A percentile compares a stretch with the other conserved stretches of the same genome.
phyloP scores from a whole-genome alignment of 2,329 filamentous ascomycete genomes.

The Cladosporium phlei region DNA sequence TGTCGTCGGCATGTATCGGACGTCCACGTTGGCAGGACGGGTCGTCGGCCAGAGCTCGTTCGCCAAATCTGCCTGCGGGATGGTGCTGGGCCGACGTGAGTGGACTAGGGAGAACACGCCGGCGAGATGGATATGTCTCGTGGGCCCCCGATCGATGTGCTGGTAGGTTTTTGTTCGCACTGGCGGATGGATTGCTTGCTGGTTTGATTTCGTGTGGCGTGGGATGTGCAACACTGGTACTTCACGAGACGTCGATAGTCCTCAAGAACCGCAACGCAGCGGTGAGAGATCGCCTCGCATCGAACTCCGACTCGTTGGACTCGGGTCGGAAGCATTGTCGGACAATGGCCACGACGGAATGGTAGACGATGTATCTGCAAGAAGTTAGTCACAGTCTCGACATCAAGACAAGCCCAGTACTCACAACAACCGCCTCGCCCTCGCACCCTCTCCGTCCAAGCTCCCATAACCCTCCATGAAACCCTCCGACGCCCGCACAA shows the following conservation, averaged over 20 bases:
- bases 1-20: no score
- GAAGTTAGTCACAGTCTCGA: neutral
- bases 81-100: no score
- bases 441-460: constrained; percentile 28
- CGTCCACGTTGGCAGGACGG: no score
- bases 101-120: no score
- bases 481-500: constrained; percentile 36
- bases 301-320: constrained; percentile 37
- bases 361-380: constrained; percentile 42
- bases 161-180: no score
- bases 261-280: constrained; percentile 28
- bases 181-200: no score
- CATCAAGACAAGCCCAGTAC: constrained; percentile 16
- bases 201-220: no score
- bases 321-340: constrained; percentile 42
- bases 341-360: constrained; percentile 39
- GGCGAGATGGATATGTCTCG: no score
- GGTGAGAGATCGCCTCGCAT: constrained; percentile 39
- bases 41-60: no score
- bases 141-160: no score
- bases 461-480: constrained; percentile 43
- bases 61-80: no score
- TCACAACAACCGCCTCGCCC: constrained; percentile 40
- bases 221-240: no score
- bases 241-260: neutral